These are phyloP conservation scores for Bisporella sp. DNA, from an alignment of 2,329 filamentous ascomycete genomes.

Conservation along the genomic window DNA sequence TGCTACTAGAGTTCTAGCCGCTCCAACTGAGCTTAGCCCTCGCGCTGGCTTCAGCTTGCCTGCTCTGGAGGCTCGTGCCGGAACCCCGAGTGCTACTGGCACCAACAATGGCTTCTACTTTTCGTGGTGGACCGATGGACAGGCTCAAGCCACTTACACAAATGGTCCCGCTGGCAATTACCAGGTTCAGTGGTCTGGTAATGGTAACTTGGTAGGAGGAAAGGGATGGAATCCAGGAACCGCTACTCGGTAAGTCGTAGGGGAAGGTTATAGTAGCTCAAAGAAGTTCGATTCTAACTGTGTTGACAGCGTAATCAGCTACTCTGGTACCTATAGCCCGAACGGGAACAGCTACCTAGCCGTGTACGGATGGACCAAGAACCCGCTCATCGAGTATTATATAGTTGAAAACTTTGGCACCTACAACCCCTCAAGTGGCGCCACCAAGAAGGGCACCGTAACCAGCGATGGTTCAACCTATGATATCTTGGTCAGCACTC, in stretches of 20 bases:
- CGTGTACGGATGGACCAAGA: constrained; percentile 47
- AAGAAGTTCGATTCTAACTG: neutral
- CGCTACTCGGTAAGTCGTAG: constrained; percentile 12
- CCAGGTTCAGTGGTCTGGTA: constrained; percentile 41
- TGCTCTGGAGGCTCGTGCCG: constrained; percentile 17
- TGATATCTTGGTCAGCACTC: constrained; percentile 34
- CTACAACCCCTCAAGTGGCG: constrained; percentile 42
- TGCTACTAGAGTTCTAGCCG: constrained; percentile 6
- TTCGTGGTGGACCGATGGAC: constrained; percentile 52
- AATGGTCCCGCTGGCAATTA: constrained; percentile 45
- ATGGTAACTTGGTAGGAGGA: constrained; percentile 40
- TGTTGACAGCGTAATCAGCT: constrained; percentile 30
- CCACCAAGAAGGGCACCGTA: constrained; percentile 42
- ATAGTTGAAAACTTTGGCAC: constrained; percentile 46
- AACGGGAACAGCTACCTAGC: constrained; percentile 43
- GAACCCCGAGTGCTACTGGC: constrained; percentile 38
- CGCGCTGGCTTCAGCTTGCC: neutral
- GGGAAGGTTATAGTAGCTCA: neutral
- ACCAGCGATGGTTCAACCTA: constrained; percentile 47
- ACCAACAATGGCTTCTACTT: constrained; percentile 53
- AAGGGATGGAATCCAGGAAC: constrained; percentile 42
- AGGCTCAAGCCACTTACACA: constrained; percentile 42
- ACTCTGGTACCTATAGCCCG: constrained; percentile 33
- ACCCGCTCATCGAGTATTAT: constrained; percentile 35
- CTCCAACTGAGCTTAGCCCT: constrained; percentile 2